Conservation (phyloP, 495 filamentous ascomycete genomes). For the Aspergillus bridgeri region DNA sequence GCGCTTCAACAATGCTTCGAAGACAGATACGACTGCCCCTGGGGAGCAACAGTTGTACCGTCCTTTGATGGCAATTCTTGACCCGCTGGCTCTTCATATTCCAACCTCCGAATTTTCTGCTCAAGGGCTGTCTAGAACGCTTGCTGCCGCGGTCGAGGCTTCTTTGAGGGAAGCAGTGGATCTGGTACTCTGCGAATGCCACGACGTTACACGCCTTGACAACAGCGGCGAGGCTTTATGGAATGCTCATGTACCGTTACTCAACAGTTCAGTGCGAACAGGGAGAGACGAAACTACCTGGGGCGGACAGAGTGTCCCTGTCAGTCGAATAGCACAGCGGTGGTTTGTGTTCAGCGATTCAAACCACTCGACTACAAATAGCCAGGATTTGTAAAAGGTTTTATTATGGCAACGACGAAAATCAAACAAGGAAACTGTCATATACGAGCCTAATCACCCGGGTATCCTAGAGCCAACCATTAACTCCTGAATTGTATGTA, state of each 20-base stretch:
- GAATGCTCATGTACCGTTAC: constrained; percentile 56
- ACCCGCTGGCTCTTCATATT: constrained; percentile 65
- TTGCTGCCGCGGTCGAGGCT: constrained; percentile 65
- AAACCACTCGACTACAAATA: not conserved
- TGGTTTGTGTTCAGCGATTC: constrained; percentile 64
- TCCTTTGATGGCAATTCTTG: constrained; percentile 58
- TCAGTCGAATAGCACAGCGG: constrained; percentile 59
- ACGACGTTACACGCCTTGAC: constrained; percentile 27
- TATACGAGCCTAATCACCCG: constrained; percentile 22
- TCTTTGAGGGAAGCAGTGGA: constrained; percentile 37
- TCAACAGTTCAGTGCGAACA: constrained; percentile 56
- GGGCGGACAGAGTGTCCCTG: constrained; percentile 64
- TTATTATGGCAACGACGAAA: constrained; percentile 6
- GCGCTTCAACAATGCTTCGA: constrained; percentile 15
- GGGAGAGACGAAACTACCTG: constrained; percentile 53
- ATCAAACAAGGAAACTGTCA: constrained; percentile 16
- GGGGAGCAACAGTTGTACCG: constrained; percentile 4
- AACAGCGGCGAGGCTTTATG: constrained; percentile 41
- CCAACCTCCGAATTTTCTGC: constrained; percentile 77
- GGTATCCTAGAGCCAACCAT: constrained; percentile 44
- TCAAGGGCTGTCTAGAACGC: constrained; percentile 71
- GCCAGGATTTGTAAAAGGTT: constrained; percentile 5
- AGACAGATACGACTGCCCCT: not conserved
- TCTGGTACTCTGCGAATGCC: constrained; percentile 43
- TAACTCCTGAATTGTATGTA: constrained; percentile 37